These are phyloP conservation scores for Umbelopsis sp. DNA, from an alignment of 192 early-diverging fungal species.

Conservation along the genomic window DNA sequence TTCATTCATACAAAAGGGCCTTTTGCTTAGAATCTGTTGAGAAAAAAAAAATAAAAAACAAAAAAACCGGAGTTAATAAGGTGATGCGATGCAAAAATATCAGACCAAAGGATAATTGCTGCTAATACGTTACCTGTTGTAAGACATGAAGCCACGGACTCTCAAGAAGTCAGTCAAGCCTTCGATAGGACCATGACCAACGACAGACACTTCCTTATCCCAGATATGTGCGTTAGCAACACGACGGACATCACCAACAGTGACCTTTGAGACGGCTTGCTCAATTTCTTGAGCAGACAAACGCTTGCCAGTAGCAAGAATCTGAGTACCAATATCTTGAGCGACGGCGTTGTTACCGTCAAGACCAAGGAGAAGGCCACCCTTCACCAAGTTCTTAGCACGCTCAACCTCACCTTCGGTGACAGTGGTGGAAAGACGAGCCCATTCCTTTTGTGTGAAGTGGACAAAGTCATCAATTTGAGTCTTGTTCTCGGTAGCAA, in stretches of 20 bases:
- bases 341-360: slow-evolving; percentile 95
- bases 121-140: slow-evolving; percentile 54
- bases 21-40: slow-evolving; percentile 19
- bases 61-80: no score
- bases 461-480: slow-evolving; percentile 87
- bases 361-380: slow-evolving; percentile 83
- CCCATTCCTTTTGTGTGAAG: slow-evolving; percentile 92
- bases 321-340: slow-evolving; percentile 97
- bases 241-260: slow-evolving; percentile 83
- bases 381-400: slow-evolving; percentile 99
- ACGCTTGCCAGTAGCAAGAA: slow-evolving; percentile 91
- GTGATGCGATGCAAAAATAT: no score
- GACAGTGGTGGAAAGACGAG: slow-evolving; percentile 81
- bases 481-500: slow-evolving; percentile 80
- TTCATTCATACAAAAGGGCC: background rate
- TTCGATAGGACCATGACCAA: slow-evolving; percentile 89
- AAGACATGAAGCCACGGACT: slow-evolving; percentile 83
- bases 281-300: slow-evolving; percentile 90
- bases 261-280: slow-evolving; percentile 80
- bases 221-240: slow-evolving; percentile 88
- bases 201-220: slow-evolving; percentile 79
- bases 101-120: no score
- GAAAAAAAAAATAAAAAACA: no score
- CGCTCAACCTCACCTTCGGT: slow-evolving; percentile 92
- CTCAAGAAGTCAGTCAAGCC: slow-evolving; percentile 88